Conservation (phyloP, 495 filamentous ascomycete species). For the Podospora tetraspora region DNA sequence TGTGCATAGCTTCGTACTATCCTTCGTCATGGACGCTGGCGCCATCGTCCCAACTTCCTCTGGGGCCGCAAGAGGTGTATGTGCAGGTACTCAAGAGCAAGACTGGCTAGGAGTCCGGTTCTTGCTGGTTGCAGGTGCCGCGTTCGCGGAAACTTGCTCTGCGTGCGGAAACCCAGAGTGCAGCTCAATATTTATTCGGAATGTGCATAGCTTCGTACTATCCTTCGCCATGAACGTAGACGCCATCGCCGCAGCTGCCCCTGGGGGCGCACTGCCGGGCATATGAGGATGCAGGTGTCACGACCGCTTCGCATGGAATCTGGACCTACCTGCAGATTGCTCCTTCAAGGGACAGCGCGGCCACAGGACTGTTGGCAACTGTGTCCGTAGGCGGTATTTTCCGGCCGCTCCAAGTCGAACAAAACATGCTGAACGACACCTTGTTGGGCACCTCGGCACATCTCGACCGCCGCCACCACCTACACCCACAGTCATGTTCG, state of each 20-base stretch:
- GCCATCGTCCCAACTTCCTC: neutral
- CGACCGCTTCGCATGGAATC: neutral
- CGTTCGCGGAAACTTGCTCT: neutral
- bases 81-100: neutral
- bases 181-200: too few species aligned
- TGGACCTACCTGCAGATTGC: neutral
- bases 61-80: neutral
- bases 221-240: neutral
- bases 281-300: neutral
- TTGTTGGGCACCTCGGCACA: neutral
- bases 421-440: neutral
- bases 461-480: neutral
- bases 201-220: neutral
- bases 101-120: neutral
- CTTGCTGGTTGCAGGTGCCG: too few species aligned
- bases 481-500: neutral
- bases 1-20: neutral
- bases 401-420: neutral
- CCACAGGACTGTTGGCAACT: neutral
- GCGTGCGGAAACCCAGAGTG: neutral
- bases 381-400: neutral
- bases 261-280: neutral
- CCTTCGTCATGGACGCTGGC: neutral
- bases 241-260: neutral
- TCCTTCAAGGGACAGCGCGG: neutral